Evolutionary conservation across 768 basidiomycete genomes (phyloP).

Genomic region (Boletus patriciae): DNA sequence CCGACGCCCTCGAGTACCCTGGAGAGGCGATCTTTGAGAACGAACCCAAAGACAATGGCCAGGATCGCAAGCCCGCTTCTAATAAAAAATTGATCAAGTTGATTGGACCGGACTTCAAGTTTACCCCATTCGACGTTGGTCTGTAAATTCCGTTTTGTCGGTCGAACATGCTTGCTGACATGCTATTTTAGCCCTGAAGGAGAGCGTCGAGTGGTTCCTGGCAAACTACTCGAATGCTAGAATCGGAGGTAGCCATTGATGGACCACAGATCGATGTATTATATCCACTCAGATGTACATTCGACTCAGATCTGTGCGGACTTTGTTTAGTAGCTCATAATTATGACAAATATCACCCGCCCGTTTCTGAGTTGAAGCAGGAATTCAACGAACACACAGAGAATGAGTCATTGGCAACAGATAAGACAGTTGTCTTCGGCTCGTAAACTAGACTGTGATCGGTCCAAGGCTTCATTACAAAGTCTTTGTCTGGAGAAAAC

Average conservation of each 20-base stretch:
- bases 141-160: conserved; percentile 17
- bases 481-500: neutral
- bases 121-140: conserved; percentile 90
- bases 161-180: neutral
- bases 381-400: neutral
- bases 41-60: conserved; percentile 70
- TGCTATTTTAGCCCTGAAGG: conserved; percentile 59
- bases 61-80: conserved; percentile 94
- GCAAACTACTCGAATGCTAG: conserved; percentile 75
- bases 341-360: no score
- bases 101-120: conserved; percentile 72
- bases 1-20: conserved; percentile 74
- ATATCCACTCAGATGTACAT: neutral
- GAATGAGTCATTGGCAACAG: neutral
- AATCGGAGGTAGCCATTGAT: conserved; percentile 42
- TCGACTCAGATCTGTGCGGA: neutral
- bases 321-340: neutral
- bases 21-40: conserved; percentile 80
- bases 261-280: conserved; percentile 4
- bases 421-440: neutral
- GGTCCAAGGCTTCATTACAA: conserved; percentile 6
- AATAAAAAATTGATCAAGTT: conserved; percentile 82
- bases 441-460: conserved; percentile 5
- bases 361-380: neutral
- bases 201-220: conserved; percentile 85